Evolutionary conservation across 1,139 yeast genomes (phyloP).

Genomic region (Yamadazyma songkhlaensis): DNA sequence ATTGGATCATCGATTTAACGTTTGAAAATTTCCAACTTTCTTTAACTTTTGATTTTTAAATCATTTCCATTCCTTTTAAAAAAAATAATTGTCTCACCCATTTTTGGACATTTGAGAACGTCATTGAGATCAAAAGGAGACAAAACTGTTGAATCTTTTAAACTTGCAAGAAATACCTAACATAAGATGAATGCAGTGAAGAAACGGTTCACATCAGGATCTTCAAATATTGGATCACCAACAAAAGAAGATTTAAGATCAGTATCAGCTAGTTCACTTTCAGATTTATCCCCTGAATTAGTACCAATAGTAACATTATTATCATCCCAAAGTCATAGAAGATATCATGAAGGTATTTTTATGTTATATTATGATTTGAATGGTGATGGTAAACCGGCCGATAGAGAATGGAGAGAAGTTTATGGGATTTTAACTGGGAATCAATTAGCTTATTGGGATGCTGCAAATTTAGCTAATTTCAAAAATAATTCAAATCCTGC

Average conservation of each 20-base stretch:
- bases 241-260: constrained; percentile 11
- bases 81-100: too few species aligned
- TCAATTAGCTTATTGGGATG: constrained; percentile 91
- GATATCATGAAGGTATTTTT: constrained; percentile 72
- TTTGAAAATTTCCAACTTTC: too few species aligned
- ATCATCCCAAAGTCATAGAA: constrained; percentile 69
- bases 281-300: constrained; percentile 57
- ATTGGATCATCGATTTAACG: too few species aligned
- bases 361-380: constrained; percentile 70
- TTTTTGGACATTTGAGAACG: background rate
- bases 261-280: constrained; percentile 6
- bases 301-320: constrained; percentile 72
- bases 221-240: constrained; percentile 14
- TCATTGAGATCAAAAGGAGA: background rate
- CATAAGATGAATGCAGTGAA: constrained; percentile 19
- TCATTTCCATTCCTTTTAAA: too few species aligned
- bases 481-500: constrained; percentile 41
- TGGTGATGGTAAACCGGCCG: constrained; percentile 82
- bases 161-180: background rate
- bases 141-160: too few species aligned
- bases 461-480: constrained; percentile 63
- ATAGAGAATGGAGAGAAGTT: constrained; percentile 87
- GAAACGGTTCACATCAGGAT: constrained; percentile 19
- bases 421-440: constrained; percentile 90
- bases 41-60: too few species aligned